These are phyloP conservation scores for Globomyces pollinis-pini DNA, from an alignment of 192 early-diverging fungal species.

Conservation along the genomic window DNA sequence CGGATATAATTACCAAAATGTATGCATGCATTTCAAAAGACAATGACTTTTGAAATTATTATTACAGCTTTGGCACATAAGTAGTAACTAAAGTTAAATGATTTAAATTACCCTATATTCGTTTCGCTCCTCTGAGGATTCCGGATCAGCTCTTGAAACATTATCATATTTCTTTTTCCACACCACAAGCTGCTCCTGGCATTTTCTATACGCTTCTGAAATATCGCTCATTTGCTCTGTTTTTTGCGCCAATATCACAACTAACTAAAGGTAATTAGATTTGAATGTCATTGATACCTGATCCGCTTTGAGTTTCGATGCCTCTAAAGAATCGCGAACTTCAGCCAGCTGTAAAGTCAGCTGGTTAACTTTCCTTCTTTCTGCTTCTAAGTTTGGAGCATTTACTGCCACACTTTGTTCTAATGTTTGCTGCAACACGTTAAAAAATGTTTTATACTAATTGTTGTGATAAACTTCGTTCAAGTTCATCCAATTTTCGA, in stretches of 20 bases:
- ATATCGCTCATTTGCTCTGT: constrained; percentile 42
- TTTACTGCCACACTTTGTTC: constrained; percentile 60
- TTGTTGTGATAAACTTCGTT: constrained; percentile 60
- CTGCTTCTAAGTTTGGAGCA: constrained; percentile 35
- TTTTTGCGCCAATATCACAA: constrained; percentile 52
- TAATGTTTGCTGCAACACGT: constrained; percentile 35
- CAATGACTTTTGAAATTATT: constrained; percentile 78
- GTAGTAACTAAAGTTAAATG: constrained; percentile 55
- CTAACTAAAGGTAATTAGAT: constrained; percentile 1
- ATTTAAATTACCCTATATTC: constrained; percentile 39
- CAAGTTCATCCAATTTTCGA: constrained; percentile 69
- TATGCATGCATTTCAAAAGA: constrained; percentile 86
- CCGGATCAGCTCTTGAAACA: constrained; percentile 32
- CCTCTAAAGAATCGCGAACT: constrained; percentile 55
- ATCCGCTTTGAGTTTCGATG: constrained; percentile 43
- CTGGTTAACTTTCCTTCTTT: constrained; percentile 49
- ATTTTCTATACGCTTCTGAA: constrained; percentile 46
- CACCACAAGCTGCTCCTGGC: constrained; percentile 50
- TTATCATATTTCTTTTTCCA: constrained; percentile 58
- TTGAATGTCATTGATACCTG: constrained; percentile 33
- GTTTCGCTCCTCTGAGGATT: constrained; percentile 19
- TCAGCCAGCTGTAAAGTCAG: constrained; percentile 49
- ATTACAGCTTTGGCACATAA: constrained; percentile 86
- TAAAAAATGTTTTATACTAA: constrained; percentile 43
- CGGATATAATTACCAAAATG: constrained; percentile 63